Evolutionary conservation across 108 stramenopile genomes (phyloP).

Genomic region (Discostella pseudostelligera): DNA sequence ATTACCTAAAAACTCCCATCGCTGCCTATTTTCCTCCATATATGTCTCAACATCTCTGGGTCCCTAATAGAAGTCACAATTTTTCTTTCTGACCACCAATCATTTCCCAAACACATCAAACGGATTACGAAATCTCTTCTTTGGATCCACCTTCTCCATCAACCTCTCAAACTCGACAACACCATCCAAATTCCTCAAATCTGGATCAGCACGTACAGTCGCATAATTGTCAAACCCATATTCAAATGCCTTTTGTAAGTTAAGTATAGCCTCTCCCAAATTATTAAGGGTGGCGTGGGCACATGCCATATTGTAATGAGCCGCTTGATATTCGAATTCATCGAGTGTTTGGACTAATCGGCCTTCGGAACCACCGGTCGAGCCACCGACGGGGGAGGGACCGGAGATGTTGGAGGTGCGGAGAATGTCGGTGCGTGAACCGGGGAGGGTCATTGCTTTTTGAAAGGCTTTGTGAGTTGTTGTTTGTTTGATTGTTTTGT

Average conservation of each 20-base stretch:
- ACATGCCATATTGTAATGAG: constrained; percentile 85
- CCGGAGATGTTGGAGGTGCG: constrained; percentile 64
- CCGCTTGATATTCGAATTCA: constrained; percentile 83
- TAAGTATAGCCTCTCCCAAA: constrained; percentile 56
- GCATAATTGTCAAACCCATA: constrained; percentile 80
- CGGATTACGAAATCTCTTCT: constrained; percentile 56
- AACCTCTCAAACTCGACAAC: constrained; percentile 55
- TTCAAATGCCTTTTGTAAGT: constrained; percentile 65
- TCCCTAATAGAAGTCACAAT: too few relatives aligned
- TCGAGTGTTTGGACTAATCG: constrained; percentile 54
- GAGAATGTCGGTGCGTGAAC: constrained; percentile 64
- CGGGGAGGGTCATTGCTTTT: constrained; percentile 75
- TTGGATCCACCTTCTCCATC: constrained; percentile 63
- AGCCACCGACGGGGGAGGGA: constrained; percentile 78
- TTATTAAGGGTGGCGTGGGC: constrained; percentile 66
- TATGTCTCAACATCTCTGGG: too few relatives aligned
- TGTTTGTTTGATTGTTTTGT: background rate
- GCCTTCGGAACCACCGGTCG: constrained; percentile 62
- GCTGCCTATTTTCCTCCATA: too few relatives aligned
- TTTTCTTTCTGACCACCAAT: too few relatives aligned
- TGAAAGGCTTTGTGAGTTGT: constrained; percentile 52
- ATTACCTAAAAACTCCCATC: too few relatives aligned
- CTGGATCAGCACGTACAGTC: constrained; percentile 74
- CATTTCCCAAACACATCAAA: constrained; percentile 62
- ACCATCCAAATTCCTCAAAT: constrained; percentile 53